Evolutionary conservation across 352 stramenopile genomes (phyloP), one percentile per base, ranked within the genome.

Genomic region (Phytopythium ostracodes): DNA sequence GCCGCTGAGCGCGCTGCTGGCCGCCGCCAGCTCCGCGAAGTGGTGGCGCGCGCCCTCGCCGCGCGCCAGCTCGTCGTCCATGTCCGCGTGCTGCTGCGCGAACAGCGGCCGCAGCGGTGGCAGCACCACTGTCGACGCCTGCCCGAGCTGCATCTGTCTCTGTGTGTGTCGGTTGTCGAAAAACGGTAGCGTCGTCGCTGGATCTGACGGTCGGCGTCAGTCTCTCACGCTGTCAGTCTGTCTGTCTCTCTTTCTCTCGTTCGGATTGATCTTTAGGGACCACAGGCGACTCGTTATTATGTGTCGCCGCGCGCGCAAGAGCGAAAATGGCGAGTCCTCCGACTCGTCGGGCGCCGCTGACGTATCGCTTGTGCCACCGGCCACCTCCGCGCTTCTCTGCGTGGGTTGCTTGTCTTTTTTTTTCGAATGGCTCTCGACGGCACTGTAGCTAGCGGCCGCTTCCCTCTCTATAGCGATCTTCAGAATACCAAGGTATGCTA

Each of bases 61-160:
- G 31, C 59, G 50, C 31, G 70, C 47, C 10, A 4, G 47, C 24
- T 54, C 47, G 47, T 14, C 47, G 11, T 54, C 64, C 65, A 76
- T 73, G 51, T 71, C 68, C 38, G 72, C 65, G 38, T 72, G 69
- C 38, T 75, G 64, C 53, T 67, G 66, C 36, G 69, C 70, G 62
- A 87, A 85, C 36, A 87, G 65, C 54, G 81, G 78, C 10, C 76
- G 70, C 43, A 91, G 80, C 14, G 81, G 70, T 56, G 81, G 79
- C 46, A 88, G 60, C 55, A 88, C 77, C 42, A 87, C 72, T 56
- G 74, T 78, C n/a, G 70, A 27, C 10, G 63, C 60, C 11, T 66
- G 62, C 2, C 65, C 67, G 27, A 77, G 33, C 56, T 73, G 75
- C 72, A 87, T 86, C 15, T 31, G 22, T 33, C 46, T 33, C 29